Evolutionary conservation across 139 green algal genomes (phyloP), one percentile per base, ranked within the genome.

Genomic region (Auxenochlorella pyrenoidosa): DNA sequence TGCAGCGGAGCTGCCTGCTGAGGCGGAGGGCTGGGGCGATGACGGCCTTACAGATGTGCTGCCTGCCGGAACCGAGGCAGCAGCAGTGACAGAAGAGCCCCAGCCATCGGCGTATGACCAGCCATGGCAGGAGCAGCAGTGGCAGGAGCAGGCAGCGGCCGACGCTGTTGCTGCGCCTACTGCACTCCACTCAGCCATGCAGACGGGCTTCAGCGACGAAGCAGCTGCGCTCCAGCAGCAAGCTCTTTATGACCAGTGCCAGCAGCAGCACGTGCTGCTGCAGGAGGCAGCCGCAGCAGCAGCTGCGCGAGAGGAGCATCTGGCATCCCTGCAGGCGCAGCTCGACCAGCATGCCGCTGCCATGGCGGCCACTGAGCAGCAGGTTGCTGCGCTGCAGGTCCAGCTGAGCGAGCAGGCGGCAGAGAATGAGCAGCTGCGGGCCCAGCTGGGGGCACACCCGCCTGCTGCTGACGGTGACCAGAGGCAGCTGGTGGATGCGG

Each of bases 181-280:
- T 71, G 63, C 63, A 16, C 24, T 26, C 47, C 6, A 18, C 47
- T 12, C 47, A 1, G 66, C 66, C 6, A 32, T 36, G n/a, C 3
- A 32, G 18, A n/a, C 44, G 0, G 47, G 47, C 3, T 22, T 38
- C 18, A 44, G 59, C 28, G 60, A 85, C 40, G 63, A 22, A 5
- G 22, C 43, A 30, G 60, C 40, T 0, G 24, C 13, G 28, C 72
- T 88, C 72, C 83, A 88, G 36, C 83, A 75, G 72, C 72, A 88
- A 73, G 47, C 40, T 18, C 83, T 83, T 21, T 13, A 16, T 38
- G 30, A 44, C 58, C 65, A 32, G 30, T 80, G 68, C 68, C 66
- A 83, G 83, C 73, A 82, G 72, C 83, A 83, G 73, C 70, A 70
- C 72, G 36, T 10, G 65, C 40, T 44, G 40, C 28, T 86, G 30